phyloP scores from a whole-genome alignment of 148 eudicot genomes.

The Hydrangea macrophylla region DNA sequence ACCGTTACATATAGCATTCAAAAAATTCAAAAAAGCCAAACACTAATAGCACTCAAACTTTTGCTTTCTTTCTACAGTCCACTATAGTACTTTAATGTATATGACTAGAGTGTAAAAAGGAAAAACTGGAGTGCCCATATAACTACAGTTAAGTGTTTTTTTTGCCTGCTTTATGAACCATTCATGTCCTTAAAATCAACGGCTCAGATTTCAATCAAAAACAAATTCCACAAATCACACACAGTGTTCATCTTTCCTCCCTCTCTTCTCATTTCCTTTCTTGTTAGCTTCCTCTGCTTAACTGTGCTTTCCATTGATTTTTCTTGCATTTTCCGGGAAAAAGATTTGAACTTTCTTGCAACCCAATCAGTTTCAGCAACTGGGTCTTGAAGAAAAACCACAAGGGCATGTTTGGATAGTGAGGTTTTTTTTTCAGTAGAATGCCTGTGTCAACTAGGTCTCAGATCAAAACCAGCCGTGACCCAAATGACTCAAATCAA shows the following conservation, averaged over 20 bases:
- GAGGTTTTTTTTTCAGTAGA: constrained; percentile 11
- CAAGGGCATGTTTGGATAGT: constrained; percentile 41
- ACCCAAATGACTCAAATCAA: constrained; percentile 25
- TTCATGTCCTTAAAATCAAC: constrained; percentile 30
- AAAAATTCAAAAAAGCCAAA: constrained; percentile 15
- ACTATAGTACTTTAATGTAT: neutral
- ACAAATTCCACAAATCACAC: constrained; percentile 11
- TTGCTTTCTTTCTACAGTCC: constrained; percentile 6
- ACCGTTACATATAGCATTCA: constrained; percentile 47
- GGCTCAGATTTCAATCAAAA: constrained; percentile 24
- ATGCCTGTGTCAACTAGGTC: constrained; percentile 94
- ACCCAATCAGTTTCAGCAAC: constrained; percentile 19
- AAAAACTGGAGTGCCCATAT: neutral
- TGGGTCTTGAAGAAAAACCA: constrained; percentile 28
- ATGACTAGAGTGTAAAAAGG: neutral
- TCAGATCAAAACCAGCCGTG: constrained; percentile 36
- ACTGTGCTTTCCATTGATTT: constrained; percentile 12
- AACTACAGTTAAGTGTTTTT: constrained; percentile 11
- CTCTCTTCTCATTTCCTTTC: constrained; percentile 2
- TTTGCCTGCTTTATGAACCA: constrained; percentile 26
- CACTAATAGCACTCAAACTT: constrained; percentile 4
- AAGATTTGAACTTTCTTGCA: constrained; percentile 6
- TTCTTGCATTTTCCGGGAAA: constrained; percentile 4
- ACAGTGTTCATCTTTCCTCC: constrained; percentile 23
- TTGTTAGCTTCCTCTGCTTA: constrained; percentile 15